A percentile compares a stretch with the other conserved stretches of the same genome.
Evolutionary conservation across 2,329 filamentous ascomycete genomes (phyloP).

Genomic region (Septoria petroselini): DNA sequence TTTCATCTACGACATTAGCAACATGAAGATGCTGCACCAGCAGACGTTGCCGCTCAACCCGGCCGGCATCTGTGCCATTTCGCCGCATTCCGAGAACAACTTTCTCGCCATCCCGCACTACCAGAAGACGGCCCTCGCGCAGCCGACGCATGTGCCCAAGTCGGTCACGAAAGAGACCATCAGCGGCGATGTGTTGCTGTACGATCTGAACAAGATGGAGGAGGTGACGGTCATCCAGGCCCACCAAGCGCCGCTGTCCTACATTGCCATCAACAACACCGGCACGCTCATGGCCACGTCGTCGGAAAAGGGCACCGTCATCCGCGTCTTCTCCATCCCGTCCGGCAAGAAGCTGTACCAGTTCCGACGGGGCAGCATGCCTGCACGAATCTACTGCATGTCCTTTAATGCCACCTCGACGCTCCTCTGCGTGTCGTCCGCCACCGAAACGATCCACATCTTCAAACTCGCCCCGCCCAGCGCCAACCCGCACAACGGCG

Average conservation of each 20-base stretch:
- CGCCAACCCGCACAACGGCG: slow-evolving; percentile 27
- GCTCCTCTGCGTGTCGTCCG: slow-evolving; percentile 89
- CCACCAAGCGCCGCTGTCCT: slow-evolving; percentile 85
- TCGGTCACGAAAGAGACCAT: slow-evolving; percentile 66
- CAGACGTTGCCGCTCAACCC: slow-evolving; percentile 94
- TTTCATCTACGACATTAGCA: slow-evolving; percentile 97
- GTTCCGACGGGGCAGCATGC: slow-evolving; percentile 92
- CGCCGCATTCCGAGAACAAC: slow-evolving; percentile 91
- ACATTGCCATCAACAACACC: slow-evolving; percentile 86
- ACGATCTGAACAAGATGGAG: slow-evolving; percentile 83
- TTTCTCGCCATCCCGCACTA: slow-evolving; percentile 92
- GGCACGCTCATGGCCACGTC: slow-evolving; percentile 89
- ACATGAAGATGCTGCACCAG: slow-evolving; percentile 91
- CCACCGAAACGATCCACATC: slow-evolving; percentile 93
- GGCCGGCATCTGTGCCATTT: slow-evolving; percentile 79
- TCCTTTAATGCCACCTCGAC: slow-evolving; percentile 95
- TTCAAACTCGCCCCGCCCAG: slow-evolving; percentile 68
- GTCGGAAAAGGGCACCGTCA: slow-evolving; percentile 96
- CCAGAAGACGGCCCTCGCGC: slow-evolving; percentile 50
- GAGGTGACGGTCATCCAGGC: slow-evolving; percentile 94
- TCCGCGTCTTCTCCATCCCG: slow-evolving; percentile 90
- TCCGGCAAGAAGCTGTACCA: slow-evolving; percentile 91
- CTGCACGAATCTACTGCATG: slow-evolving; percentile 96
- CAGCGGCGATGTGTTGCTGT: slow-evolving; percentile 87
- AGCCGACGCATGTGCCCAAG: slow-evolving; percentile 81